Conservation (phyloP, 169 alveolate species). For the Cryptosporidium felis region DNA sequence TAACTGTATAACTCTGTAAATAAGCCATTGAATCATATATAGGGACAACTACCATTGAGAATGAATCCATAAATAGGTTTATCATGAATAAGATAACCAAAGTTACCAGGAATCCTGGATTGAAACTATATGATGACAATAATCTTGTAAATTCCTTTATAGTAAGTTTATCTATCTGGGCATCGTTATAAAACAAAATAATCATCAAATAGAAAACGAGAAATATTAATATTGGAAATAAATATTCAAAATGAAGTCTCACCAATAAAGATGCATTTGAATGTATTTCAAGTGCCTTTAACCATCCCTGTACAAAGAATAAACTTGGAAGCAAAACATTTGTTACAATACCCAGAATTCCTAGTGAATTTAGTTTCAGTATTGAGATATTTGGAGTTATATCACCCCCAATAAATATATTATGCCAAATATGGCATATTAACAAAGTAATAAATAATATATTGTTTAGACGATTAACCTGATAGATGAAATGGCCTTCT, state of each 20-base stretch:
- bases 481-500: no score
- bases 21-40: background rate
- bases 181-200: constrained; percentile 9
- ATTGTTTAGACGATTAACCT: constrained; percentile 4
- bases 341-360: background rate
- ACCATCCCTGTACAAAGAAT: constrained; percentile 50
- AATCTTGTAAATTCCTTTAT: background rate
- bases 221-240: background rate
- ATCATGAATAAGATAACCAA: background rate
- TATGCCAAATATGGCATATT: background rate
- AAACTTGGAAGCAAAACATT: constrained; percentile 1
- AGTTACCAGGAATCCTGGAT: constrained; percentile 14
- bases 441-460: background rate
- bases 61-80: constrained; percentile 22
- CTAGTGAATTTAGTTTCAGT: background rate
- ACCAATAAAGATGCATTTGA: background rate
- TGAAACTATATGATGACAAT: background rate
- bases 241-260: constrained; percentile 24
- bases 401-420: background rate
- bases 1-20: background rate
- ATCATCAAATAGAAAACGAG: background rate
- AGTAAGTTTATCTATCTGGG: background rate
- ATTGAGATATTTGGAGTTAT: constrained; percentile 12
- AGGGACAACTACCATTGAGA: constrained; percentile 10
- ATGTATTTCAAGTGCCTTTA: constrained; percentile 20